Percentiles rank a stretch among this genome's conserved stretches.
phyloP scores from a whole-genome alignment of 768 basidiomycete genomes.

The Tephrocybe sp. region DNA sequence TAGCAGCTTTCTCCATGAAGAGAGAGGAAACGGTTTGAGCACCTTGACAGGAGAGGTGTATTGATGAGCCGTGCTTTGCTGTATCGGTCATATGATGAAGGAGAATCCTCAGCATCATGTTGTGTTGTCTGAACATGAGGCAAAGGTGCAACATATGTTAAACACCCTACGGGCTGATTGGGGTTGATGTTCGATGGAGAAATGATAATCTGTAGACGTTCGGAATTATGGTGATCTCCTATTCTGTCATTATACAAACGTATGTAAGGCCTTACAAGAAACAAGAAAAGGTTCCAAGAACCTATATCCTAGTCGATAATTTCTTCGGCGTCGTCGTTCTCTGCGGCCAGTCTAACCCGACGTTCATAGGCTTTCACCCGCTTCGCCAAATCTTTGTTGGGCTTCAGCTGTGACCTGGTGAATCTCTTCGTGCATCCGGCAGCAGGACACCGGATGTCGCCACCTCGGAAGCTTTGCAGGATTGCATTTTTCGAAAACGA shows the following conservation, averaged over 20 bases:
- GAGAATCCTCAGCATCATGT: constrained; percentile 11
- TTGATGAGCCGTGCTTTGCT: constrained; percentile 11
- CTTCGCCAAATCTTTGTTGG: constrained; percentile 60
- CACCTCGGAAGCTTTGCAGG: constrained; percentile 52
- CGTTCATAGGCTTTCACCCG: constrained; percentile 61
- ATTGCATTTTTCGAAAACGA: constrained; percentile 80
- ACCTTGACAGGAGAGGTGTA: constrained; percentile 4
- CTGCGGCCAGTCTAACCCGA: constrained; percentile 46
- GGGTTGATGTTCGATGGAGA: not conserved
- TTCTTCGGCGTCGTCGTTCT: constrained; percentile 62
- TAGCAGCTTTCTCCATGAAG: constrained; percentile 8
- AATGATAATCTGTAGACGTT: not conserved
- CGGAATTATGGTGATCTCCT: constrained; percentile 5
- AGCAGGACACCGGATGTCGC: constrained; percentile 56
- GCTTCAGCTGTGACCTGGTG: constrained; percentile 46
- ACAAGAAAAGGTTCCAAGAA: not conserved
- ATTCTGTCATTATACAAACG: constrained; percentile 12
- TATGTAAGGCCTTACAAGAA: constrained; percentile 5
- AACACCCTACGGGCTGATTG: constrained; percentile 3
- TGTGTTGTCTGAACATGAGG: constrained; percentile 9
- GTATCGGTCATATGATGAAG: constrained; percentile 13
- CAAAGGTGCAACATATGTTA: constrained; percentile 1
- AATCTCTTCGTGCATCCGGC: constrained; percentile 70
- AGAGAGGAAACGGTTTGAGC: not conserved
- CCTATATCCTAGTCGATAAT: constrained; percentile 40